phyloP scores from a whole-genome alignment of 345 rosid species.

The Sonneratia alba region DNA sequence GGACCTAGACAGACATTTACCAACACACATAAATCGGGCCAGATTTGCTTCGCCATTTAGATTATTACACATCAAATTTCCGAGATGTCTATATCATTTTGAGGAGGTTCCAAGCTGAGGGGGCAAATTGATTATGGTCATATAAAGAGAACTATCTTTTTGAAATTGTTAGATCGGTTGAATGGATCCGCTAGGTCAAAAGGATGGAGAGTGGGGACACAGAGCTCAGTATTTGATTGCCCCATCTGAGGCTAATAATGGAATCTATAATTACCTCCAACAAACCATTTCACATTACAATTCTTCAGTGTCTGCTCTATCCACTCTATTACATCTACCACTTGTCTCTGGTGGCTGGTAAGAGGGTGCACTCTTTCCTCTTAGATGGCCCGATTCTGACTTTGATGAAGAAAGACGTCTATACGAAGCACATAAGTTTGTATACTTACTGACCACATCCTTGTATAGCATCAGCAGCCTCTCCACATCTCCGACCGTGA shows the following conservation, averaged over 20 bases:
- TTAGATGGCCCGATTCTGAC: constrained; percentile 1
- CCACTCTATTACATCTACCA: neutral
- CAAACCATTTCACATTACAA: neutral
- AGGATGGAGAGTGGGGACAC: constrained; percentile 59
- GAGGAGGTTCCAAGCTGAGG: constrained; percentile 39
- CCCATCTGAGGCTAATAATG: neutral
- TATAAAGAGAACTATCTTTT: constrained; percentile 35
- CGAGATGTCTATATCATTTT: constrained; percentile 63
- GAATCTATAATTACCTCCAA: neutral
- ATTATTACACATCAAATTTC: constrained; percentile 42
- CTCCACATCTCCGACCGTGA: constrained; percentile 39
- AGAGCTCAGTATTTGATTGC: constrained; percentile 62
- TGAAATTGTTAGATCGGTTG: constrained; percentile 38
- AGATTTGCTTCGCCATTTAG: constrained; percentile 47
- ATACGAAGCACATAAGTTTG: constrained; percentile 24
- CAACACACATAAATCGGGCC: constrained; percentile 9
- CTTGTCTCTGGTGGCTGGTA: neutral
- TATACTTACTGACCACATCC: constrained; percentile 40
- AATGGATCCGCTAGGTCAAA: constrained; percentile 30
- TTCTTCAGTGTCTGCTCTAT: neutral
- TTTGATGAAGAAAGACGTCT: constrained; percentile 18
- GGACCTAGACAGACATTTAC: no score
- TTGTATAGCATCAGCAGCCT: constrained; percentile 43
- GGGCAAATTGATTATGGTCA: constrained; percentile 39
- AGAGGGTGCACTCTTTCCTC: constrained; percentile 5